Evolutionary conservation across 306 rosid species (phyloP).

Genomic region (Biancaea sappan): DNA sequence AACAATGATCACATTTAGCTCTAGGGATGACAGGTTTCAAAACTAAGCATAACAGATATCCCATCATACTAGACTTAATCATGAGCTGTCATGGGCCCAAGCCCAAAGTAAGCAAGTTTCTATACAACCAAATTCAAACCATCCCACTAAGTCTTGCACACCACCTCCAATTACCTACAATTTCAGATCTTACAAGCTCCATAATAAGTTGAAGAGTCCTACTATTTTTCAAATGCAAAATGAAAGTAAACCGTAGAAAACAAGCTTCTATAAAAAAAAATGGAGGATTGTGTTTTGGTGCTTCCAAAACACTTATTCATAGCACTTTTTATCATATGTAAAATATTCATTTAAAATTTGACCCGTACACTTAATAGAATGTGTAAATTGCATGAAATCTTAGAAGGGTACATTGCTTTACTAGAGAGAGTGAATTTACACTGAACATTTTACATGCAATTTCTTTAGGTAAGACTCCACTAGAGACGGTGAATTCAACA

Average conservation of each 20-base stretch:
- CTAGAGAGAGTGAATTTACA: constrained; percentile 10
- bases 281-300: not conserved
- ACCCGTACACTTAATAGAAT: not conserved
- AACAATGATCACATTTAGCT: not conserved
- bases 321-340: not conserved
- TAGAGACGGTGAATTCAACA: constrained; percentile 9
- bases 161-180: too few relatives aligned
- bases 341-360: not conserved
- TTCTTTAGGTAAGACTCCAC: not conserved
- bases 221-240: too few relatives aligned
- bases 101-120: too few relatives aligned
- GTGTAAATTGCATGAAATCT: not conserved
- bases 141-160: too few relatives aligned
- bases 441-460: not conserved
- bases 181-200: too few relatives aligned
- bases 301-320: not conserved
- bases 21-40: not conserved
- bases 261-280: not conserved
- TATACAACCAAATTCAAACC: too few relatives aligned
- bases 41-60: not conserved
- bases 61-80: not conserved
- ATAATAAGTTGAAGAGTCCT: too few relatives aligned
- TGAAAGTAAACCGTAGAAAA: not conserved
- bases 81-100: too few relatives aligned
- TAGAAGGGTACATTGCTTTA: not conserved